Evolutionary conservation across 139 green algal species (phyloP).

Genomic region (Desmodesmus armatus): DNA sequence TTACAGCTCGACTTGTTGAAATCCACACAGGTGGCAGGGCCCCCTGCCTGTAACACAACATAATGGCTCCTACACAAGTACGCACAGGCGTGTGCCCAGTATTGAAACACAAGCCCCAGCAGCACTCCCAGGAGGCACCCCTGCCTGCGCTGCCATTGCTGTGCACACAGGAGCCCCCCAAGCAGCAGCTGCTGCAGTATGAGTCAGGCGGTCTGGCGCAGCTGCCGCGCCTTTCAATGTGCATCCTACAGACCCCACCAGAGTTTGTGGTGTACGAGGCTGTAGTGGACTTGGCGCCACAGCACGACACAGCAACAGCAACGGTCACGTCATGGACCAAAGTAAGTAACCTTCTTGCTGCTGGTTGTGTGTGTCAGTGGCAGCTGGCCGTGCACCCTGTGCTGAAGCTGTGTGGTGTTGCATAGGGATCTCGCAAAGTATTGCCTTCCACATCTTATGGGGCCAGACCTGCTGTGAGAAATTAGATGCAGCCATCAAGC

Average conservation of each 20-base stretch:
- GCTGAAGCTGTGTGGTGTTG: too few relatives aligned
- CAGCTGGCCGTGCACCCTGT: too few relatives aligned
- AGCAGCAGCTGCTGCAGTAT: conserved; percentile 29
- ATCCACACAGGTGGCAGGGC: too few relatives aligned
- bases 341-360: too few relatives aligned
- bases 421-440: too few relatives aligned
- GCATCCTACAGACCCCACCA: conserved; percentile 37
- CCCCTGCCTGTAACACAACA: too few relatives aligned
- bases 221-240: conserved; percentile 29
- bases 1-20: too few relatives aligned
- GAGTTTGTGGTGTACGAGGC: conserved; percentile 32
- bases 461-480: too few relatives aligned
- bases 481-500: too few relatives aligned
- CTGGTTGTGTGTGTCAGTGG: too few relatives aligned
- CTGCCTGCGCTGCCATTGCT: neutral
- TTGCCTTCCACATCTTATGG: too few relatives aligned
- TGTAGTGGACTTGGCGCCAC: conserved; percentile 12
- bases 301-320: conserved; percentile 1
- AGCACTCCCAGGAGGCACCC: neutral
- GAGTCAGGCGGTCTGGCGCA: neutral
- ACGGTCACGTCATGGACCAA: conserved; percentile 24
- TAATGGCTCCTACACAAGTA: too few relatives aligned
- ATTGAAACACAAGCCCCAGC: neutral
- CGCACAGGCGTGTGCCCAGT: neutral
- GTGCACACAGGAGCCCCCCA: conserved; percentile 20